Evolutionary conservation across 2,329 filamentous ascomycete genomes (phyloP), one percentile per base, ranked within the genome.

Genomic region (Huntiella decipiens): DNA sequence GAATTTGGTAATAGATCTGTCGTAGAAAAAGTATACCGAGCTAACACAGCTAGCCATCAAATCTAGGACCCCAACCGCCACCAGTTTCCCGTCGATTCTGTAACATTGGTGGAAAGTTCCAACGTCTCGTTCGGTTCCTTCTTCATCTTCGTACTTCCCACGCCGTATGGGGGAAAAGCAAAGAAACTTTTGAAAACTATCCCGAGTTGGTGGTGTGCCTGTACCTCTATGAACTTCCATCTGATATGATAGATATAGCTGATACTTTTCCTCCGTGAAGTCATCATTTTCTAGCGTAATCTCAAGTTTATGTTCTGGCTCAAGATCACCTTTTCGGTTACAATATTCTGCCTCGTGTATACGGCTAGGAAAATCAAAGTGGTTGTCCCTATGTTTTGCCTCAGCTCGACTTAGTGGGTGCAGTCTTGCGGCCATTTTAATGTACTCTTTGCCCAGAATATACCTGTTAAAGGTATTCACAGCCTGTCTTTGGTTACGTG

Each of bases 101-200:
- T 87, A 88, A 61, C 81, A 86, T 57, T 88, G 82, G 54, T 91
- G 83, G 54, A 74, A 88, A 1, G 81, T 84, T 12, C 83, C 83
- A 0, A 87, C 61, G 37, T 62, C 63, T 38, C 68, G 67, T 49
- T 68, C 64, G 13, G 64, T 63, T 19, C 73, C 73, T 47, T 75
- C 66, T 1, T 64, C 51, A 2, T 59, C 58, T 13, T 59, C 57
- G 33, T 66, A 51, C 1, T 60, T 66, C 31, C 64, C 61, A 10
- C 68, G 65, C 10, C 58, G 63, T 36, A 88, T 55, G 1, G 82
- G 79, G 4, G 82, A 86, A 49, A 65, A 62, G 59, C 84, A 91
- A 11, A 91, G 68, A 53, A 91, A 91, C 22, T 73, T 70, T 51
- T 66, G 68, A 61, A 91, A 91, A 67, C 71, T 43, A 84, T 78